A percentile compares a stretch with the other conserved stretches of the same genome.
phyloP scores from a whole-genome alignment of 345 rosid species.

The Ailanthus altissimus region DNA sequence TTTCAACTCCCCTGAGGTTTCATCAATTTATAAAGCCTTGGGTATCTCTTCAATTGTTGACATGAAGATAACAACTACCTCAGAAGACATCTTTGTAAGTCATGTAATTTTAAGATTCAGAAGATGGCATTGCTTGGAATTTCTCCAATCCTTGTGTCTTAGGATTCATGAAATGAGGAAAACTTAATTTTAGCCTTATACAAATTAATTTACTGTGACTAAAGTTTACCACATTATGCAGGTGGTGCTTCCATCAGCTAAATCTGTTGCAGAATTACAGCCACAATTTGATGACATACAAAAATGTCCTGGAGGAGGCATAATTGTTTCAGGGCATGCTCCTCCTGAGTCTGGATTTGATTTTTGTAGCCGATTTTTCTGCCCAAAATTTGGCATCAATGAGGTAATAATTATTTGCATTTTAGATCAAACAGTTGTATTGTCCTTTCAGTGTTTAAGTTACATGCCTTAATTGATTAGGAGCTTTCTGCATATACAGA shows the following conservation, averaged over 20 bases:
- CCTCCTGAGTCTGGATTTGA: slow-evolving; percentile 61
- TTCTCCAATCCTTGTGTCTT: too few relatives aligned
- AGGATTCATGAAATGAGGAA: too few relatives aligned
- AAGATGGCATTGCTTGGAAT: background rate
- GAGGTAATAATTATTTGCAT: slow-evolving; percentile 54
- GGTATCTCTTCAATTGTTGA: slow-evolving; percentile 53
- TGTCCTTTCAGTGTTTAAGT: too few relatives aligned
- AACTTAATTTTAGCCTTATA: too few relatives aligned
- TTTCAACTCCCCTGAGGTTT: slow-evolving; percentile 30
- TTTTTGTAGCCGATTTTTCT: slow-evolving; percentile 65
- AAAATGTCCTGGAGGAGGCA: slow-evolving; percentile 55
- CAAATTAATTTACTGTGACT: background rate
- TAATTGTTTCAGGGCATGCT: slow-evolving; percentile 59
- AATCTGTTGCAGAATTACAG: slow-evolving; percentile 51
- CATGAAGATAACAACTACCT: slow-evolving; percentile 41
- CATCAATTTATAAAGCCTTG: slow-evolving; percentile 49
- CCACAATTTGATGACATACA: slow-evolving; percentile 53
- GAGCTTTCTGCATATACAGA: too few relatives aligned
- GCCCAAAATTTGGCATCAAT: slow-evolving; percentile 60
- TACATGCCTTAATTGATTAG: too few relatives aligned
- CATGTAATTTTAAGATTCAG: too few relatives aligned
- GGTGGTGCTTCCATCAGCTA: slow-evolving; percentile 66
- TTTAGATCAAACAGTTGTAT: too few relatives aligned
- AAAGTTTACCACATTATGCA: slow-evolving; percentile 20
- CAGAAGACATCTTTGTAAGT: slow-evolving; percentile 51